phyloP scores from a whole-genome alignment of 345 rosid species.

The Bruguiera parviflora region DNA sequence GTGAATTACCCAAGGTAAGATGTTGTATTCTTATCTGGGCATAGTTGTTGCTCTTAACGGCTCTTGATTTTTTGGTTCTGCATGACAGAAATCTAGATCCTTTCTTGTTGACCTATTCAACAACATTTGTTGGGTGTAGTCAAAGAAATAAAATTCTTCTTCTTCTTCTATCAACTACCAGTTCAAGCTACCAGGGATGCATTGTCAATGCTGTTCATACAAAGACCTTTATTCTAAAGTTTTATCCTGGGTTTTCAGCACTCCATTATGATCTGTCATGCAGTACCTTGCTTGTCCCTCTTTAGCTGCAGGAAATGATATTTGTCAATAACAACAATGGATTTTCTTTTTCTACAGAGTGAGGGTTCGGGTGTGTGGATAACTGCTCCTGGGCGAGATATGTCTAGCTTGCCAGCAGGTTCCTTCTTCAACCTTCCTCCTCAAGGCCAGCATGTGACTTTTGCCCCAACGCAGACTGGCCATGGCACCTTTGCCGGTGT shows the following conservation, averaged over 20 bases:
- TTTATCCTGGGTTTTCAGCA: not conserved
- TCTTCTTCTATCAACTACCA: too few relatives aligned
- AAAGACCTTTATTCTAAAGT: not conserved
- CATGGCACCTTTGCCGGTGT: conserved; percentile 61
- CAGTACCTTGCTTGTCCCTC: not conserved
- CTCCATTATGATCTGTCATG: not conserved
- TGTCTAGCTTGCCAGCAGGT: conserved; percentile 60
- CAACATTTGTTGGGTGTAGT: too few relatives aligned
- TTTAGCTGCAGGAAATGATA: conserved; percentile 3
- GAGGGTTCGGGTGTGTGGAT: conserved; percentile 88
- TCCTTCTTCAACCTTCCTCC: conserved; percentile 80
- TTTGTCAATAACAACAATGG: conserved; percentile 13
- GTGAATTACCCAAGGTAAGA: too few relatives aligned
- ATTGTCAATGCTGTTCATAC: not conserved
- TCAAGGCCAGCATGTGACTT: conserved; percentile 81
- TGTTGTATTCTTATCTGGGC: too few relatives aligned
- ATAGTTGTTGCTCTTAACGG: too few relatives aligned
- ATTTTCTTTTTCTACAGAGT: conserved; percentile 50
- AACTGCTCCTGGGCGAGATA: conserved; percentile 71
- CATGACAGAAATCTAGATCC: too few relatives aligned
- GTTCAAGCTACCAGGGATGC: not conserved
- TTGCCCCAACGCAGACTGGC: conserved; percentile 67
- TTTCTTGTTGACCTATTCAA: too few relatives aligned
- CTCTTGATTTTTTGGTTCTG: too few relatives aligned
- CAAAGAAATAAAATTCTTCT: too few relatives aligned